Base-by-base conservation (phyloP, 352 stramenopile species). In the Phytophthora pistaciae region DNA sequence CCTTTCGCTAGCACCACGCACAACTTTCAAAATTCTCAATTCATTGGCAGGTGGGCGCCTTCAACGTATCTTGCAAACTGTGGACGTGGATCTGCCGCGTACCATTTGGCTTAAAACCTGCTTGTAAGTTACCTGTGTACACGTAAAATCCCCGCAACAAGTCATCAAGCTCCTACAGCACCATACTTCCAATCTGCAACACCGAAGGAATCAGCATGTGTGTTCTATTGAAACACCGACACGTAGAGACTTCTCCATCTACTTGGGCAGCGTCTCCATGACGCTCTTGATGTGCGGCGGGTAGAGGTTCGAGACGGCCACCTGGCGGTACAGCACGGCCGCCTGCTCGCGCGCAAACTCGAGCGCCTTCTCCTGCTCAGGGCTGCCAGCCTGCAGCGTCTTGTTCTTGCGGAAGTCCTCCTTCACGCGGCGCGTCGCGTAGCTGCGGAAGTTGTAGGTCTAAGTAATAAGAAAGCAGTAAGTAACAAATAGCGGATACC, bases 331-430 rank as follows among this genome's bases (percentile, higher is more conserved):
- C 27, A 94, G 73, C 57, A 90, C 61, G 38, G 70, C 66, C 8
- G 83, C 82, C 60, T 94, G 83, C 66, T 89, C 72, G 20, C 67
- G 69, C 27, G 73, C 87, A 29, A 78, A 65, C 23, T 49, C 73
- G 2, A 94, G 64, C 36, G 78, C 79, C 67, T 85, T 54, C 65
- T 91, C 40, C 65, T 90, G 84, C 56, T 91, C 87, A 1, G 66
- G 52, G 44, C 82, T 87, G 44, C 75, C 85, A 4, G 58, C 25
- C 31, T 76, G 27, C 3, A 94, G 73, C 13, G 61, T 50, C 66
- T 83, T 86, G 68, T 92, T 83, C 77, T 87, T 88, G 70, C 71
- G 87, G 65, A 94, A 94, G n/a, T 92, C 84, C 52, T 91, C 82
- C 63, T 86, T 87, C 57, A 94, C 72, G 65, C 87, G 87, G 42